Percentiles rank a stretch among this genome's conserved stretches.
Evolutionary conservation across 495 filamentous ascomycete genomes (phyloP).

Genomic region (Tuber umbilicatum): DNA sequence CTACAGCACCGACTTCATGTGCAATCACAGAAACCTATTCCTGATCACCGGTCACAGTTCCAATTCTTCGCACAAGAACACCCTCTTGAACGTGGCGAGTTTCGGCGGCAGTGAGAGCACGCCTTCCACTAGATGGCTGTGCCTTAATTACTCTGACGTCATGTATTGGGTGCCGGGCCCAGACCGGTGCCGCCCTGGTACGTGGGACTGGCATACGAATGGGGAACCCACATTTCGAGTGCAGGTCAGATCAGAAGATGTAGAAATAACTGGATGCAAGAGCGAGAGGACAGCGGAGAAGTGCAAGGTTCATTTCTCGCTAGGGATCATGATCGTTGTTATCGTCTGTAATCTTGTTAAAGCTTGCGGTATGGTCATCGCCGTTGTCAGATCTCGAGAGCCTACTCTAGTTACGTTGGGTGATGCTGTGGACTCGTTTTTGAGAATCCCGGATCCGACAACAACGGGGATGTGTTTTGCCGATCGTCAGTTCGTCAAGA

Average conservation of each 20-base stretch:
- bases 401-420: slow-evolving; percentile 19
- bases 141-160: no score
- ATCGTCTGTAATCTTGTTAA: slow-evolving; percentile 46
- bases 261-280: background rate
- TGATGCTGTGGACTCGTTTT: slow-evolving; percentile 18
- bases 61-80: background rate
- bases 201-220: no score
- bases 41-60: background rate
- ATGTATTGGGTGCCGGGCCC: no score
- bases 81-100: background rate
- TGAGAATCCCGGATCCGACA: slow-evolving; percentile 10
- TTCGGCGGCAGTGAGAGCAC: no score
- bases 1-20: background rate
- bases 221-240: background rate
- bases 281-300: slow-evolving; percentile 19
- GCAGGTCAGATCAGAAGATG: fast-evolving
- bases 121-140: no score
- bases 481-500: background rate
- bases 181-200: background rate
- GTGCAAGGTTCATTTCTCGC: slow-evolving; percentile 48
- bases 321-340: slow-evolving; percentile 45
- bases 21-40: background rate
- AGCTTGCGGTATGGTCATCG: slow-evolving; percentile 38
- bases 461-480: slow-evolving; percentile 10
- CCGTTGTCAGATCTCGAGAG: slow-evolving; percentile 33